phyloP scores from a whole-genome alignment of 176 grass and related monocot species.

The Carex littledalei region DNA sequence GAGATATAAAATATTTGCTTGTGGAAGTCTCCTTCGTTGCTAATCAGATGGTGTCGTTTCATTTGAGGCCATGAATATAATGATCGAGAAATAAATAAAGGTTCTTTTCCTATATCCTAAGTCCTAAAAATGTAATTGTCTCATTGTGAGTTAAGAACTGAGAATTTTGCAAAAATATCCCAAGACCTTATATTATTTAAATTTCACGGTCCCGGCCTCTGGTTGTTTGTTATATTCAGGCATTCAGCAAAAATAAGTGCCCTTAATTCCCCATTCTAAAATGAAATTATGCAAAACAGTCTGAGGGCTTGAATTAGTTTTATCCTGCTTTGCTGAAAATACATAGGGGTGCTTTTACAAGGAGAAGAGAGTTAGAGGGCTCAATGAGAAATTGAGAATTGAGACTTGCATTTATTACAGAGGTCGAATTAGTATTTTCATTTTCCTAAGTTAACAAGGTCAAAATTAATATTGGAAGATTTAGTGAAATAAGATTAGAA shows the following conservation, averaged over 20 bases:
- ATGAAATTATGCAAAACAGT: background rate
- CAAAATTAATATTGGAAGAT: background rate
- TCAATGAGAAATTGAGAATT: background rate
- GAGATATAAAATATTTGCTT: background rate
- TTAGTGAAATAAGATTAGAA: background rate
- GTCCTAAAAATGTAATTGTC: background rate
- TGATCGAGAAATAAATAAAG: conserved; percentile 1
- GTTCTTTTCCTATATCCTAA: background rate
- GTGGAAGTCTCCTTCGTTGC: background rate
- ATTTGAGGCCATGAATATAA: background rate
- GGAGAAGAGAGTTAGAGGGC: background rate
- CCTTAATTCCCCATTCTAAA: too few relatives aligned
- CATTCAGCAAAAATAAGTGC: too few relatives aligned
- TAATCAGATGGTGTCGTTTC: background rate
- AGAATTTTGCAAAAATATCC: background rate
- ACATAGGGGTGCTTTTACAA: background rate
- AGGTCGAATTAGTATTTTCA: background rate
- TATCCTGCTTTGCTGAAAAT: background rate
- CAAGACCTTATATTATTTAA: background rate
- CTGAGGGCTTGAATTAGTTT: background rate
- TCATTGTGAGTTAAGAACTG: background rate
- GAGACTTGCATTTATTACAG: background rate
- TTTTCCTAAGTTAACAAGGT: background rate
- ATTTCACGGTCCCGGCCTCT: background rate
- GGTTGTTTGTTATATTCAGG: too few relatives aligned